Base-by-base conservation (phyloP, 805 yeast genomes). In the Jamesozyma lodderae region DNA sequence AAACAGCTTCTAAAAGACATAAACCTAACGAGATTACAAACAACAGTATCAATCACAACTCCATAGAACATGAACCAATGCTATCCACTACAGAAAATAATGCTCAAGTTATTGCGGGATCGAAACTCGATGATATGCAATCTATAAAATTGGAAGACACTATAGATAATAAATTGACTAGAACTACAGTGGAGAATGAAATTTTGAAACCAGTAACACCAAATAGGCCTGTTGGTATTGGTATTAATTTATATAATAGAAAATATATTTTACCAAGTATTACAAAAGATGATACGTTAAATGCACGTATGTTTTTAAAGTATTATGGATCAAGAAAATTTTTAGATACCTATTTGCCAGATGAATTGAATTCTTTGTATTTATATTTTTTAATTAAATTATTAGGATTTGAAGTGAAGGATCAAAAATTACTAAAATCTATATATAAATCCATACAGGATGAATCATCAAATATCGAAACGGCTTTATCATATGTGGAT, bases 271-370 rank as follows among this genome's bases (percentile, higher is more conserved):
- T 63, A 14, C 72, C 72, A 1, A 39, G 43, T 4, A 54, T 64
- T 19, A 59, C 72, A 1, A 68, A 66, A 33, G 71, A 68, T 27
- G 66, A 66, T 27, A 62, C 72, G 11, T 55, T 67, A 13, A 66
- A 65, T 35, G 74, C 77, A 1, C 64, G 80, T 38, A 62, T 66
- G 33, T 75, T 52, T 49, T 58, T 87, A 36, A 81, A 81, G 48
- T 55, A 61, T 6, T 57, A 73, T 41, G 95, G 95, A 0, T 67
- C 72, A 20, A 60, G 68, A 45, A 57, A 62, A 39, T 86, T 85
- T 49, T 55, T 84, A 33, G 75, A 75, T 36, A 65, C 66, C 35
- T 81, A 73, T 45, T 56, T 84, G 20, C 82, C 88, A 2, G 68
- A 69, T 2, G 71, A 72, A 5, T 78, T 85, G 23, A 67, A 72